Conservation (phyloP, 768 basidiomycete genomes). For the Mrakia blollopis region DNA sequence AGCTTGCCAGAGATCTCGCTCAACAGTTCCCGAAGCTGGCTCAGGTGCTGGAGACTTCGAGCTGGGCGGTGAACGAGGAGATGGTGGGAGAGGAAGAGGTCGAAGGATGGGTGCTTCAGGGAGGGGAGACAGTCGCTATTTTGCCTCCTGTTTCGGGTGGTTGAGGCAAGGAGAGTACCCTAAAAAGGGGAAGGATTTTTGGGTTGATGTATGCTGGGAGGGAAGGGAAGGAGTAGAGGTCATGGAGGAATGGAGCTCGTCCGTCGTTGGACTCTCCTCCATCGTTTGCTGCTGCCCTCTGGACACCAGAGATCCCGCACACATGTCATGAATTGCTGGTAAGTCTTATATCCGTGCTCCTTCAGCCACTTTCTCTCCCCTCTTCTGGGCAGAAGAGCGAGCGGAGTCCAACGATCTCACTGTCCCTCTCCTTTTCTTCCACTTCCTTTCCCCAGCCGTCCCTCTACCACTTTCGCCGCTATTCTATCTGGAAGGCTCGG, state of each 20-base stretch:
- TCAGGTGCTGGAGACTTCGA: conserved; percentile 1
- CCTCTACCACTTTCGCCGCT: no score
- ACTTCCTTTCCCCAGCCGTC: no score
- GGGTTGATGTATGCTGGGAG: neutral
- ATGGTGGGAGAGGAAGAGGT: conserved; percentile 26
- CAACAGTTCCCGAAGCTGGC: neutral
- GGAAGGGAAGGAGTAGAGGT: neutral
- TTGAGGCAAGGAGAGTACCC: neutral
- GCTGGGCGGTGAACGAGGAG: conserved; percentile 30
- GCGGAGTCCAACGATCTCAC: no score
- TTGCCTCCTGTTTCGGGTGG: conserved; percentile 19
- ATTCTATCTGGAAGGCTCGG: no score
- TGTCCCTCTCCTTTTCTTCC: no score
- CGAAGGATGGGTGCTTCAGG: neutral
- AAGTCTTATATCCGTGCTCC: no score
- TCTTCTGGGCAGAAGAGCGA: no score
- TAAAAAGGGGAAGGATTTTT: no score
- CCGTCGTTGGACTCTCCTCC: neutral
- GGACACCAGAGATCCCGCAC: no score
- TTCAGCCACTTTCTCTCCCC: no score
- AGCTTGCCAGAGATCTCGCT: neutral
- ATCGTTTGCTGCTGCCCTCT: neutral
- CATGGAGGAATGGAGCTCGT: neutral
- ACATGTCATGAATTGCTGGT: no score
- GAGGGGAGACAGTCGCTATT: conserved; percentile 17